phyloP scores from a whole-genome alignment of 1,139 yeast genomes.

The Saccharomycopsis hybrid region DNA sequence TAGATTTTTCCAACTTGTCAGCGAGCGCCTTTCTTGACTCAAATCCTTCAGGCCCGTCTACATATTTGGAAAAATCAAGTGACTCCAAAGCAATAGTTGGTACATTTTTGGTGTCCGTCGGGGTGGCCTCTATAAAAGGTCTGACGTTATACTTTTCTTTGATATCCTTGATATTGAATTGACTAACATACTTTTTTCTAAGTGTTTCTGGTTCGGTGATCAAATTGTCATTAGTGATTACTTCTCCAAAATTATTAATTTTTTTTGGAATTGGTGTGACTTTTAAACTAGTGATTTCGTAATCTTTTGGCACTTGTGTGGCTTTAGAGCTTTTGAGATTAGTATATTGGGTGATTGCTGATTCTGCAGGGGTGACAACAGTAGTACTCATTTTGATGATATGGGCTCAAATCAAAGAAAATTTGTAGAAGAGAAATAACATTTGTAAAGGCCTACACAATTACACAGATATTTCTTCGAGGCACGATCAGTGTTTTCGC shows the following conservation, averaged over 20 bases:
- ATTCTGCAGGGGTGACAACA: too few species aligned
- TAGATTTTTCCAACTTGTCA: slow-evolving; percentile 31
- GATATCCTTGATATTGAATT: slow-evolving; percentile 21
- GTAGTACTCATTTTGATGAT: too few species aligned
- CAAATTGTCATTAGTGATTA: slow-evolving; percentile 1
- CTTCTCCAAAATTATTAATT: slow-evolving; percentile 8
- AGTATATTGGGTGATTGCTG: too few species aligned
- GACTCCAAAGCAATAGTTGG: slow-evolving; percentile 31
- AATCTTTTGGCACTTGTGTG: too few species aligned
- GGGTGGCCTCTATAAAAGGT: slow-evolving; percentile 32
- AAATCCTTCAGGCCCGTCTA: slow-evolving; percentile 33
- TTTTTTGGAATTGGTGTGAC: slow-evolving; percentile 14
- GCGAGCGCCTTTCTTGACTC: slow-evolving; percentile 32
- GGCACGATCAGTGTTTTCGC: too few species aligned
- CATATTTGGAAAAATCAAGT: slow-evolving; percentile 33
- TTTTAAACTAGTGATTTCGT: not conserved
- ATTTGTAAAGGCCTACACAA: too few species aligned
- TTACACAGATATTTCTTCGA: too few species aligned
- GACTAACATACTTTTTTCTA: slow-evolving; percentile 31
- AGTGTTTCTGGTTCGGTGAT: slow-evolving; percentile 6
- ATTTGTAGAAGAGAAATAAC: too few species aligned
- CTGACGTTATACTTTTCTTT: slow-evolving; percentile 29
- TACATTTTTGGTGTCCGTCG: slow-evolving; percentile 23
- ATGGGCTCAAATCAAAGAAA: too few species aligned
- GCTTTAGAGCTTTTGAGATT: too few species aligned